phyloP scores from a whole-genome alignment of 768 basidiomycete genomes.

The Termitomyces sp. region DNA sequence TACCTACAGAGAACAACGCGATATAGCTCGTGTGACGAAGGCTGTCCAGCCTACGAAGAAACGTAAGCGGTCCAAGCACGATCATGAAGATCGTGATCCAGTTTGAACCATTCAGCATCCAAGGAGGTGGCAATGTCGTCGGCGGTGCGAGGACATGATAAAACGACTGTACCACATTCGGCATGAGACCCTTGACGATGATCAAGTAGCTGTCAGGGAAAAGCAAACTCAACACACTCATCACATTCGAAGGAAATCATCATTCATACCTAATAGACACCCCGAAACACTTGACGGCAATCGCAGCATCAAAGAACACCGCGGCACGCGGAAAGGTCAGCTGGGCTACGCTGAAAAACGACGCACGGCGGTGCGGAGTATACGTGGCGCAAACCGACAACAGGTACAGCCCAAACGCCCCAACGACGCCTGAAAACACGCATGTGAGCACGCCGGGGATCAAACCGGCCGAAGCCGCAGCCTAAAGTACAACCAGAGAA shows the following conservation, averaged over 20 bases:
- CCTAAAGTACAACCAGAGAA: slow-evolving; percentile 35
- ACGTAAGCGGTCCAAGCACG: slow-evolving; percentile 73
- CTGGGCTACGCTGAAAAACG: slow-evolving; percentile 78
- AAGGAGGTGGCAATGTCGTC: slow-evolving; percentile 60
- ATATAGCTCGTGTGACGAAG: slow-evolving; percentile 89
- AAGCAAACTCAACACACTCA: neutral
- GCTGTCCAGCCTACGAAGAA: slow-evolving; percentile 78
- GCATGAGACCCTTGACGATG: slow-evolving; percentile 90
- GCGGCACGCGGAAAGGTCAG: slow-evolving; percentile 88
- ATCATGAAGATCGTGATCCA: slow-evolving; percentile 83
- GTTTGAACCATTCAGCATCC: slow-evolving; percentile 69
- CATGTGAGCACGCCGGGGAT: slow-evolving; percentile 91
- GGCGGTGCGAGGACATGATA: slow-evolving; percentile 72
- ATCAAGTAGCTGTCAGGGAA: slow-evolving; percentile 63
- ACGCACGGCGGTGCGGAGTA: slow-evolving; percentile 67
- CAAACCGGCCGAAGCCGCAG: slow-evolving; percentile 85
- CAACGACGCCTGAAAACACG: slow-evolving; percentile 67
- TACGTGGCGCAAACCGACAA: slow-evolving; percentile 78
- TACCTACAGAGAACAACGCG: slow-evolving; percentile 84
- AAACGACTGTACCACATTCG: slow-evolving; percentile 79
- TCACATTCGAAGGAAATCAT: neutral
- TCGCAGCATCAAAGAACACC: slow-evolving; percentile 88
- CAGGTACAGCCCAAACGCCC: slow-evolving; percentile 84
- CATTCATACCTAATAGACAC: slow-evolving; percentile 77
- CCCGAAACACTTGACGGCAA: slow-evolving; percentile 95